Conservation (phyloP, 2,329 filamentous ascomycete genomes). For the Hymenoscyphus occultus region DNA sequence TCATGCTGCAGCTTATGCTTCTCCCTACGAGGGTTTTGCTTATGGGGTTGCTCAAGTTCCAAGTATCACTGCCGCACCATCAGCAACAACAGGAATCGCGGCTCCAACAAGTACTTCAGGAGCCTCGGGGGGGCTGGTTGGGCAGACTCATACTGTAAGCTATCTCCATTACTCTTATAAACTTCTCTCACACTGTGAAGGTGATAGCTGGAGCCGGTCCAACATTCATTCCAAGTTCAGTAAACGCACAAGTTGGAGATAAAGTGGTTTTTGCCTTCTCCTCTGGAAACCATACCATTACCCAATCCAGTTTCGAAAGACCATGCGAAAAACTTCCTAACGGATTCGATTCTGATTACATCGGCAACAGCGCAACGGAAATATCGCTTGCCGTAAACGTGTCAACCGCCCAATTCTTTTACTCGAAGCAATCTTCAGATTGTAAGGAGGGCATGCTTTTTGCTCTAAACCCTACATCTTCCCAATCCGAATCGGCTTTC, state of each 20-base stretch:
- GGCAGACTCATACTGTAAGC: slow-evolving; percentile 19
- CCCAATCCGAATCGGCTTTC: slow-evolving; percentile 14
- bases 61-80: slow-evolving; percentile 12
- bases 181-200: slow-evolving; percentile 14
- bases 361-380: slow-evolving; percentile 13
- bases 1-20: slow-evolving; percentile 26
- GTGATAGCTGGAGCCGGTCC: slow-evolving; percentile 20
- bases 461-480: slow-evolving; percentile 18
- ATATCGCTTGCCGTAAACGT: slow-evolving; percentile 33
- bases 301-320: slow-evolving; percentile 36
- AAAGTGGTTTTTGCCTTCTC: slow-evolving; percentile 36
- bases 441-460: slow-evolving; percentile 22
- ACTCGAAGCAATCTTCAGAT: slow-evolving; percentile 17
- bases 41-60: slow-evolving; percentile 20
- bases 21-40: slow-evolving; percentile 25
- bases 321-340: slow-evolving; percentile 39
- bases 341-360: slow-evolving; percentile 62
- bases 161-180: not conserved
- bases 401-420: slow-evolving; percentile 21
- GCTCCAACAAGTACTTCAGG: not conserved
- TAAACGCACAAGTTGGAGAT: slow-evolving; percentile 34
- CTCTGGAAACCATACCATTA: slow-evolving; percentile 47
- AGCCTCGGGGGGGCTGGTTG: slow-evolving; percentile 9
- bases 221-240: slow-evolving; percentile 62
- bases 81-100: slow-evolving; percentile 7